Conservation (phyloP, 176 grass and related monocot species). For the Juncus inflexus region DNA sequence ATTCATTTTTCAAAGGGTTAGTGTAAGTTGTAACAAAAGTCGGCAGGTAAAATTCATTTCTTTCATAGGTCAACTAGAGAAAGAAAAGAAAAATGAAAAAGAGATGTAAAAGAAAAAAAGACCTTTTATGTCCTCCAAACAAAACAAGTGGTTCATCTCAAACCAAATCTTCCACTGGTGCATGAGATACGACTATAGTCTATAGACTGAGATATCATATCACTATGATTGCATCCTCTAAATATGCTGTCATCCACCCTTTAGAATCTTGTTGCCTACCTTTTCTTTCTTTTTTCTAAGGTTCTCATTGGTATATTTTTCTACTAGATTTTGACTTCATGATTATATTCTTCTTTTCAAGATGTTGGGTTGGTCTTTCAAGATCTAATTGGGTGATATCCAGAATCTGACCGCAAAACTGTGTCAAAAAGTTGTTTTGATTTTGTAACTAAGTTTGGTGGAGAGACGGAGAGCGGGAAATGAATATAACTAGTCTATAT, state of each 20-base stretch:
- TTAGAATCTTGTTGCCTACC: conserved; percentile 11
- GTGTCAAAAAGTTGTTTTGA: too few relatives aligned
- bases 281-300: not conserved
- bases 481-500: too few relatives aligned
- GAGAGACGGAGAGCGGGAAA: too few relatives aligned
- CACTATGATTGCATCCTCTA: conserved; percentile 13
- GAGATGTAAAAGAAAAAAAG: not conserved
- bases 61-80: too few relatives aligned
- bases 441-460: too few relatives aligned
- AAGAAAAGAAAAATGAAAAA: too few relatives aligned
- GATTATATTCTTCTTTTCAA: not conserved
- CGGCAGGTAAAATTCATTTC: not conserved
- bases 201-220: not conserved
- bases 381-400: not conserved
- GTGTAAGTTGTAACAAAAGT: too few relatives aligned
- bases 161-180: conserved; percentile 16
- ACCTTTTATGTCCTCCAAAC: conserved; percentile 8
- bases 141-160: conserved; percentile 14
- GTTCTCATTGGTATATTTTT: conserved; percentile 3
- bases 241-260: conserved; percentile 7
- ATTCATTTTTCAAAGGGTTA: not conserved
- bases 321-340: conserved; percentile 24
- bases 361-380: not conserved
- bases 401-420: too few relatives aligned
- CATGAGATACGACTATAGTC: not conserved